Base-by-base conservation (phyloP, 2,329 filamentous ascomycete genomes). In the Albophoma yamanashiensis region DNA sequence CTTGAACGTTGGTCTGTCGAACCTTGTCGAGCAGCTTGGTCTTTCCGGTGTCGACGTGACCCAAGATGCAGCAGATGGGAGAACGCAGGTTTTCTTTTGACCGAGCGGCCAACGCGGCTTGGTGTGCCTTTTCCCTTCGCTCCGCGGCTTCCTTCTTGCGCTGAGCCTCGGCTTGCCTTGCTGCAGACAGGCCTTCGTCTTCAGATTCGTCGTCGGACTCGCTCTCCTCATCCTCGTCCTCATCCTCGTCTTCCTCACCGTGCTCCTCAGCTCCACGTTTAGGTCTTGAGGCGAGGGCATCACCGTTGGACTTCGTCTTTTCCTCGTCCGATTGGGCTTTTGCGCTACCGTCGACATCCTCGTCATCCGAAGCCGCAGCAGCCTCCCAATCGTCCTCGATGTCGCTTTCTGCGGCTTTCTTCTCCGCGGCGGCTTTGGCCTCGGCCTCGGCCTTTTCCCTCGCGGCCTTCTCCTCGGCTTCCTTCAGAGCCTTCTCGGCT, bases 11-110 rank as follows among this genome's bases (percentile, higher is more conserved):
- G 61, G 94, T 97, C 76, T 97, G 92, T 70, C 94, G 89, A 71
- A 99, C 91, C 80, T 99, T 99, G 81, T 99, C 94, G 61, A 99
- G 83, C 64, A 99, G 81, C 79, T 97, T 99, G n/a, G 94, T 99
- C 81, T 99, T 99, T 74, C 94, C 94, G 55, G 95, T 99, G 87
- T 99, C 94, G 84, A 99, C 94, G 85, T 99, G 94, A 70, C 94
- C 94, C 65, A 99, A 86, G 83, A 99, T 99, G 88, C 93, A 97
- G 82, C 94, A 97, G 76, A 99, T 99, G 58, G 94, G 94, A 47
- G 94, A 97, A 61, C 94, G 91, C 60, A 99, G 84, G 75, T 99
- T 88, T 73, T 99, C 92, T 76, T 90, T 92, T 27, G 93, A 97
- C 63, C 92, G 85, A 56, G 93, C 92, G 53, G 91, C 92, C 71